Evolutionary conservation across 441 rosid species (phyloP).

Genomic region (Rhodomyrtus psidioides): DNA sequence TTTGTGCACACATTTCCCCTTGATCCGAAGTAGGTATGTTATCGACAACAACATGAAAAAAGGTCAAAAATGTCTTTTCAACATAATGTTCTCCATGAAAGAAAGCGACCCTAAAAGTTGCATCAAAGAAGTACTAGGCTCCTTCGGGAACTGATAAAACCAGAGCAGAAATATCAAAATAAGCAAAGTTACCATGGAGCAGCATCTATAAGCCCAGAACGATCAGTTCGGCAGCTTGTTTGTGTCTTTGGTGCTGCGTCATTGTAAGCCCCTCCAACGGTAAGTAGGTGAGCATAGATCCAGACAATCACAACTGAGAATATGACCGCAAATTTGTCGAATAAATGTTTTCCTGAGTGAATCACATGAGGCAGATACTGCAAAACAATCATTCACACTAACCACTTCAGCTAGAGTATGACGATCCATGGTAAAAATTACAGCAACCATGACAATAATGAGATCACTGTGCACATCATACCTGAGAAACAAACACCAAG

Average conservation of each 20-base stretch:
- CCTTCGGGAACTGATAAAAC: not conserved
- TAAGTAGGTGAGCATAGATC: constrained; percentile 87
- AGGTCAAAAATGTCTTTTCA: not conserved
- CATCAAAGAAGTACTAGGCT: not conserved
- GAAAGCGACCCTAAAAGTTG: not conserved
- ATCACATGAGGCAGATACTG: constrained; percentile 87
- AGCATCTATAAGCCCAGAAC: constrained; percentile 79
- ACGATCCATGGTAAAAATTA: not conserved
- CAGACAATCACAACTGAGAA: constrained; percentile 70
- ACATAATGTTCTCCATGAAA: not conserved
- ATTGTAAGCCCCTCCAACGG: constrained; percentile 89
- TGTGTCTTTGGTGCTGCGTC: constrained; percentile 55
- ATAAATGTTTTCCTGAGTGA: constrained; percentile 38
- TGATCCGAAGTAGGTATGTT: not conserved
- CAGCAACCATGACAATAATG: not conserved
- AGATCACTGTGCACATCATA: constrained; percentile 2
- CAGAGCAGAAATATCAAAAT: not conserved
- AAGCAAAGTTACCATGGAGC: constrained; percentile 69
- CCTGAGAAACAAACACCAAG: constrained; percentile 83
- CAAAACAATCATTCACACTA: constrained; percentile 8
- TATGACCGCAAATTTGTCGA: constrained; percentile 79
- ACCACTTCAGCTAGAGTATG: not conserved
- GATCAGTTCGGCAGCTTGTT: constrained; percentile 80
- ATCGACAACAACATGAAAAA: not conserved
- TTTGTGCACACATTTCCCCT: not conserved